Evolutionary conservation across 2,329 filamentous ascomycete genomes (phyloP).

Genomic region (Colletotrichum chrysophilum): DNA sequence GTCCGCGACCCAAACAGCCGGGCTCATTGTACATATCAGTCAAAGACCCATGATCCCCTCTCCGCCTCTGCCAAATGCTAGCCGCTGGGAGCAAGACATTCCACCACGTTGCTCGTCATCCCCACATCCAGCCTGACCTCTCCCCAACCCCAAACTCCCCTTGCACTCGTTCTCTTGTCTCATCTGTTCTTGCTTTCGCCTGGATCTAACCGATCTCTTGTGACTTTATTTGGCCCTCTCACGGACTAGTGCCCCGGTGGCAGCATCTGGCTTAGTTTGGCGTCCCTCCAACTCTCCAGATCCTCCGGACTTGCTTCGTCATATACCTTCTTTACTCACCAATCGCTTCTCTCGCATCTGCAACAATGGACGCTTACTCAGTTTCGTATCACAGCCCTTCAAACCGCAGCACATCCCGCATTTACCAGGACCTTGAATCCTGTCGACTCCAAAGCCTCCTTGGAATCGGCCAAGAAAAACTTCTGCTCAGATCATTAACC

Average conservation of each 20-base stretch:
- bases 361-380: slow-evolving; percentile 56
- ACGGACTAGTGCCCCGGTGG: background rate
- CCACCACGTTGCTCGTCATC: slow-evolving; percentile 6
- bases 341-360: background rate
- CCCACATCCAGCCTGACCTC: slow-evolving; percentile 9
- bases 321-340: background rate
- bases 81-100: slow-evolving; percentile 14
- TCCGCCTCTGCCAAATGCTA: background rate
- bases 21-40: background rate
- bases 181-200: background rate
- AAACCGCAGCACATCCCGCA: slow-evolving; percentile 47
- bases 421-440: slow-evolving; percentile 55
- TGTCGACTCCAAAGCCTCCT: slow-evolving; percentile 41
- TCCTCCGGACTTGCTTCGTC: background rate
- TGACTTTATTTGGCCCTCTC: background rate
- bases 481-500: slow-evolving; percentile 31
- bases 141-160: background rate
- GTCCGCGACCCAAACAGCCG: background rate
- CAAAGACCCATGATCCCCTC: slow-evolving; percentile 5
- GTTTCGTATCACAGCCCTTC: slow-evolving; percentile 52
- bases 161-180: background rate
- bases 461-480: slow-evolving; percentile 32
- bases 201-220: background rate
- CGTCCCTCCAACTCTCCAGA: background rate
- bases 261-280: slow-evolving; percentile 7